These are phyloP conservation scores for Apiotrichum veenhuisii DNA, from an alignment of 1,284 basidiomycete species.

Conservation along the genomic window DNA sequence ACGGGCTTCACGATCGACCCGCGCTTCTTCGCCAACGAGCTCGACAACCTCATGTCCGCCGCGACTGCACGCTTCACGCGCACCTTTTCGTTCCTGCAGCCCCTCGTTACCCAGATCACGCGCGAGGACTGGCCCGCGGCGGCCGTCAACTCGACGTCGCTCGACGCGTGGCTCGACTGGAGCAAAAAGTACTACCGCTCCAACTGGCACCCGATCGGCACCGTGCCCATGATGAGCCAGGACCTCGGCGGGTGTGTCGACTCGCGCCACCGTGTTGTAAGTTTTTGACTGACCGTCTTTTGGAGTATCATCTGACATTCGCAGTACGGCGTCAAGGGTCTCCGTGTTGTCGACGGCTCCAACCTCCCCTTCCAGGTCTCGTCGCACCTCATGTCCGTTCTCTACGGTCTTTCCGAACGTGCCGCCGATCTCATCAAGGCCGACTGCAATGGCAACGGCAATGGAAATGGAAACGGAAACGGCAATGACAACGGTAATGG, in stretches of 20 bases:
- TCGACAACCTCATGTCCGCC: slow-evolving; percentile 29
- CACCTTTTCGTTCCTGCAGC: slow-evolving; percentile 15
- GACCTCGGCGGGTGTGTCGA: slow-evolving; percentile 57
- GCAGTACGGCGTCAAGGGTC: slow-evolving; percentile 48
- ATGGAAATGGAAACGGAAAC: too few relatives aligned
- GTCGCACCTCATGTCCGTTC: slow-evolving; percentile 38
- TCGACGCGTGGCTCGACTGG: slow-evolving; percentile 49
- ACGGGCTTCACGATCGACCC: slow-evolving; percentile 35
- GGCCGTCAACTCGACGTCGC: slow-evolving; percentile 21
- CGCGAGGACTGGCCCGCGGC: slow-evolving; percentile 43
- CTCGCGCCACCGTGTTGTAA: slow-evolving; percentile 48
- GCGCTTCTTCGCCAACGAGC: slow-evolving; percentile 45
- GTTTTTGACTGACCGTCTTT: slow-evolving; percentile 50
- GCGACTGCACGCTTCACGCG: slow-evolving; percentile 25
- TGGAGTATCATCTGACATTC: too few relatives aligned
- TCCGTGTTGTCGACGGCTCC: slow-evolving; percentile 54
- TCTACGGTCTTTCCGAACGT: slow-evolving; percentile 32
- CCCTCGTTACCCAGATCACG: slow-evolving; percentile 22
- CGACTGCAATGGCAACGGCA: too few relatives aligned
- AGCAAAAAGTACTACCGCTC: slow-evolving; percentile 32
- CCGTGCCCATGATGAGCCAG: slow-evolving; percentile 60
- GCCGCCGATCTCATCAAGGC: too few relatives aligned
- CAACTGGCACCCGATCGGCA: slow-evolving; percentile 56
- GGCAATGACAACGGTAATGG: too few relatives aligned
- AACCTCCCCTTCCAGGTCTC: slow-evolving; percentile 52